Conservation (phyloP, 371 early-diverging fungal genomes). For the Rhizopus arrhizus region DNA sequence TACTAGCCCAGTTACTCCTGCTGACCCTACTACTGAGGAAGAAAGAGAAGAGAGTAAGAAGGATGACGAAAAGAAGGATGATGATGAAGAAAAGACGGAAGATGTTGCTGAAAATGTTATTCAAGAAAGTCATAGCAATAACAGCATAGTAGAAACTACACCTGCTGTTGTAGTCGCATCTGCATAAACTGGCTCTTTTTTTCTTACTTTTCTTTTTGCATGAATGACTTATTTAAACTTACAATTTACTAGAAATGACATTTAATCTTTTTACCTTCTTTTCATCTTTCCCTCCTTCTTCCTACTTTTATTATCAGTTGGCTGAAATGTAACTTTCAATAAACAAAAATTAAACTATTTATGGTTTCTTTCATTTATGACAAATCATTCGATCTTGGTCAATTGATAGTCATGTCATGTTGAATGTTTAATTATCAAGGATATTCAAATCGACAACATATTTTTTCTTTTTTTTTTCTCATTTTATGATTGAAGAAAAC, state of each 20-base stretch:
- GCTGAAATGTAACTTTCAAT: no score
- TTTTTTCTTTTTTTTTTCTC: no score
- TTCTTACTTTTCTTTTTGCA: neutral
- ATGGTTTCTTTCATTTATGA: no score
- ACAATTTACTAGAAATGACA: neutral
- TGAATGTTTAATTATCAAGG: no score
- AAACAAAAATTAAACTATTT: no score
- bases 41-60: slow-evolving; percentile 11
- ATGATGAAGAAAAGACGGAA: slow-evolving; percentile 21
- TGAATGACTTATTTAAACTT: neutral
- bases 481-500: no score
- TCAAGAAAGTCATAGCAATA: neutral
- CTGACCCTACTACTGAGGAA: slow-evolving; percentile 12
- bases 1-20: slow-evolving; percentile 18
- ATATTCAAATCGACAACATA: no score
- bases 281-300: no score
- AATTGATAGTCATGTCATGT: no score
- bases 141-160: neutral
- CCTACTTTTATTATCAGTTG: no score
- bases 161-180: slow-evolving; percentile 35
- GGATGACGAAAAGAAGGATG: slow-evolving; percentile 6
- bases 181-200: slow-evolving; percentile 21
- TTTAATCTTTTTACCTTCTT: no score
- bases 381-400: no score
- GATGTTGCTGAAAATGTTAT: neutral